Percentiles rank a stretch among this genome's conserved stretches.
Conservation (phyloP, 1,139 yeast genomes). For the Suhomyces guaymorum region DNA sequence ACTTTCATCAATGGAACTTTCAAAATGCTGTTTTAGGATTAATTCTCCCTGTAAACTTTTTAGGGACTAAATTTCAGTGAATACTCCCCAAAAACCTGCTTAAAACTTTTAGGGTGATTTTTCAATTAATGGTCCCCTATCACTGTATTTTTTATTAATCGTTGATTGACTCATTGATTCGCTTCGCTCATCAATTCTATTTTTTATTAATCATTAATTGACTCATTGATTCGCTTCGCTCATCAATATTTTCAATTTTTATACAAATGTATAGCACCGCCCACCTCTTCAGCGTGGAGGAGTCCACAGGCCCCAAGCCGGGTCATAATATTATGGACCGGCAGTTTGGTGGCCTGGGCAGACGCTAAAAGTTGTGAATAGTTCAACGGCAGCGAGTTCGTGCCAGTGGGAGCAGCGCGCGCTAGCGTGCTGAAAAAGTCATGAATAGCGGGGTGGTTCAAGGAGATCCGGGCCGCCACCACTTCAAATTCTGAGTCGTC, state of each 20-base stretch:
- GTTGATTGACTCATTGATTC: no score
- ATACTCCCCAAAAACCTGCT: neutral
- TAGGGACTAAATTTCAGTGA: no score
- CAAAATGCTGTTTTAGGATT: no score
- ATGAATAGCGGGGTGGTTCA: constrained; percentile 16
- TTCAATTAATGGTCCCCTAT: no score
- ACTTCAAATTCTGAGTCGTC: constrained; percentile 28
- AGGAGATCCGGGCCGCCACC: constrained; percentile 30
- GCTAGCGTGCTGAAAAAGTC: constrained; percentile 18
- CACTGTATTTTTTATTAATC: no score
- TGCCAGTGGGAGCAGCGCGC: constrained; percentile 3
- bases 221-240: neutral
- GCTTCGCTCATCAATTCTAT: no score
- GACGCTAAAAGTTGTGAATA: constrained; percentile 23
- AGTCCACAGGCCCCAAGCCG: constrained; percentile 34
- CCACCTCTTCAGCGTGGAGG: constrained; percentile 27
- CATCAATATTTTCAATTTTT: no score
- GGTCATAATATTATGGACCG: constrained; percentile 22
- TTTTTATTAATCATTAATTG: no score
- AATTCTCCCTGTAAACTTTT: no score
- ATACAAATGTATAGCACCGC: constrained; percentile 24
- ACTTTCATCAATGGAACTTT: no score
- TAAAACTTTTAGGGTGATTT: neutral
- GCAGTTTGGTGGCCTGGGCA: constrained; percentile 15
- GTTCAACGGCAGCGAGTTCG: constrained; percentile 8